phyloP scores from a whole-genome alignment of 2,329 filamentous ascomycete genomes.

The Monilinia aucupariae region DNA sequence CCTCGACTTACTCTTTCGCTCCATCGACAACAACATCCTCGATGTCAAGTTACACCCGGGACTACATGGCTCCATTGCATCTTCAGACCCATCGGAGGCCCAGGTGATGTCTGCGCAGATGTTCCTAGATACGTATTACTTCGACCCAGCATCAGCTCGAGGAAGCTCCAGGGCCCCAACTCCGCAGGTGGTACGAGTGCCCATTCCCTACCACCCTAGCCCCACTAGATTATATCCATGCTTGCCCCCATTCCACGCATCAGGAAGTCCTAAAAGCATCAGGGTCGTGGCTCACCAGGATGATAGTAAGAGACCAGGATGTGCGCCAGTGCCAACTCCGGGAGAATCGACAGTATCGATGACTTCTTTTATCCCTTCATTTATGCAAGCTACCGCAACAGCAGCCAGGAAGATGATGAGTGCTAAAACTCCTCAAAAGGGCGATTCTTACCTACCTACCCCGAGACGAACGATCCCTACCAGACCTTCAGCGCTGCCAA shows the following conservation, averaged over 20 bases:
- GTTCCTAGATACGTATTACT: slow-evolving; percentile 75
- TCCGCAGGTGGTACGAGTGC: slow-evolving; percentile 58
- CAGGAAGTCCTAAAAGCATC: slow-evolving; percentile 33
- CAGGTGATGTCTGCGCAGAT: slow-evolving; percentile 65
- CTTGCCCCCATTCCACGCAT: slow-evolving; percentile 19
- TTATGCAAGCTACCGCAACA: slow-evolving; percentile 32
- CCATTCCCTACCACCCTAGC: slow-evolving; percentile 23
- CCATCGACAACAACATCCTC: slow-evolving; percentile 66
- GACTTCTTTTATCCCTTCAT: slow-evolving; percentile 28
- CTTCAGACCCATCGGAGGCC: slow-evolving; percentile 76
- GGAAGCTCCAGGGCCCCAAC: slow-evolving; percentile 62
- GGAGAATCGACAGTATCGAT: slow-evolving; percentile 19
- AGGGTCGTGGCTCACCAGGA: slow-evolving; percentile 23
- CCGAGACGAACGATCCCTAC: slow-evolving; percentile 58
- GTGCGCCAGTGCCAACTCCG: slow-evolving; percentile 16
- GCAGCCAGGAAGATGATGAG: slow-evolving; percentile 34
- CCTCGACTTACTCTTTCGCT: slow-evolving; percentile 83
- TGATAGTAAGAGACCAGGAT: slow-evolving; percentile 14
- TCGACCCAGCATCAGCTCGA: slow-evolving; percentile 56
- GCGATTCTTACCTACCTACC: slow-evolving; percentile 48
- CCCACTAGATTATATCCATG: slow-evolving; percentile 25
- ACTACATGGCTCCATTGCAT: slow-evolving; percentile 67
- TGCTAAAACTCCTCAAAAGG: slow-evolving; percentile 43
- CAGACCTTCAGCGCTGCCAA: slow-evolving; percentile 65
- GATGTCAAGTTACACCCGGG: slow-evolving; percentile 52